Conservation (phyloP, 306 rosid genomes). For the Mimosa bimucronata region DNA sequence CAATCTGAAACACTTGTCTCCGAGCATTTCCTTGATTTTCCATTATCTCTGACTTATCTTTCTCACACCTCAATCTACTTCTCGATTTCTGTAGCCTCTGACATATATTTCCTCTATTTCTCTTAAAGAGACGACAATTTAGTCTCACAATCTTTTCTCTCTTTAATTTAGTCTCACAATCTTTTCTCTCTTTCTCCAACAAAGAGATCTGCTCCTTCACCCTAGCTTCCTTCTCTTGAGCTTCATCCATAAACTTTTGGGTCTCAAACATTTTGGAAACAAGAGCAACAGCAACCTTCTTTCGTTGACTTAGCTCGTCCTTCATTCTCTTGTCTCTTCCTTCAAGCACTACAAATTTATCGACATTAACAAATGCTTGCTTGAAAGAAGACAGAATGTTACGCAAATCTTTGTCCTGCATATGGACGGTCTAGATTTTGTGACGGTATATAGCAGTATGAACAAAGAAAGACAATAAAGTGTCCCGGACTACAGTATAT, state of each 20-base stretch:
- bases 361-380: conserved; percentile 13
- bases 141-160: too few relatives aligned
- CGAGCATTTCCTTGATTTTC: conserved; percentile 18
- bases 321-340: background rate
- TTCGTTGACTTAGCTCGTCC: background rate
- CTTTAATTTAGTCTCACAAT: too few relatives aligned
- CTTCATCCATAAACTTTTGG: conserved; percentile 11
- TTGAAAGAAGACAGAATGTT: conserved; percentile 37
- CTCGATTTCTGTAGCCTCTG: conserved; percentile 11
- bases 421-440: conserved; percentile 18
- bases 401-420: conserved; percentile 16
- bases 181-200: too few relatives aligned
- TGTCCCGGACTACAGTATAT: too few relatives aligned
- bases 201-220: background rate
- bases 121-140: conserved; percentile 15
- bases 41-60: conserved; percentile 8
- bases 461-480: too few relatives aligned
- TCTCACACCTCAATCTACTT: background rate
- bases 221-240: conserved; percentile 26
- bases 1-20: conserved; percentile 9
- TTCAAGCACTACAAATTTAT: background rate
- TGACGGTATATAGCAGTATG: too few relatives aligned
- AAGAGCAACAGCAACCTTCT: background rate
- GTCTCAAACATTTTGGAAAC: background rate
- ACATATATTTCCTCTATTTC: conserved; percentile 27